phyloP scores from a whole-genome alignment of 495 filamentous ascomycete species.

The Lophiostoma macrostomum region DNA sequence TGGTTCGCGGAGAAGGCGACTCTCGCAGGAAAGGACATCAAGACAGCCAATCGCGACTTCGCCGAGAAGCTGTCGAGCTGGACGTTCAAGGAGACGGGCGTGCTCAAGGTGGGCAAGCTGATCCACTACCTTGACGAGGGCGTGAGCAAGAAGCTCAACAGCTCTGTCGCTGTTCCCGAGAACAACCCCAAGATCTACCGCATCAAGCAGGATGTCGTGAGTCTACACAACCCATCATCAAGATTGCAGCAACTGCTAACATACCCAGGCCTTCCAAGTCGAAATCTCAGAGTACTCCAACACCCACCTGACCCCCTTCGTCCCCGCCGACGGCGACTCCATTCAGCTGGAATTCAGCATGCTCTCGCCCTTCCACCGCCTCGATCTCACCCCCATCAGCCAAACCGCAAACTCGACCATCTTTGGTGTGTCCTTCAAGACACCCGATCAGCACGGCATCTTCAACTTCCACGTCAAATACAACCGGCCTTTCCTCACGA shows the following conservation, averaged over 20 bases:
- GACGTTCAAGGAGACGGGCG: constrained; percentile 92
- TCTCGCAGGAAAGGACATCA: constrained; percentile 44
- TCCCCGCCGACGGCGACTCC: constrained; percentile 61
- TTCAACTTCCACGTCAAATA: constrained; percentile 97
- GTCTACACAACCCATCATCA: constrained; percentile 38
- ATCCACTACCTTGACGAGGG: constrained; percentile 71
- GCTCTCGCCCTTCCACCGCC: constrained; percentile 97
- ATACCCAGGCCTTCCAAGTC: constrained; percentile 72
- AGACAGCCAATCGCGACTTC: constrained; percentile 79
- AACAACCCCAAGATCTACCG: constrained; percentile 87
- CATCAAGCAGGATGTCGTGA: constrained; percentile 94
- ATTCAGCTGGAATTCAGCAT: constrained; percentile 97
- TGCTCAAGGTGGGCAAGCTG: constrained; percentile 79
- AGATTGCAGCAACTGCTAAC: constrained; percentile 9
- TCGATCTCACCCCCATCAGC: constrained; percentile 59
- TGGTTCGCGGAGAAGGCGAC: constrained; percentile 83
- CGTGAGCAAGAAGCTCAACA: constrained; percentile 43
- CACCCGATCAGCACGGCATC: constrained; percentile 96
- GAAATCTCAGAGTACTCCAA: constrained; percentile 79
- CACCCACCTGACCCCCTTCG: constrained; percentile 70
- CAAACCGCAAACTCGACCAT: constrained; percentile 64
- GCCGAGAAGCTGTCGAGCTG: constrained; percentile 77
- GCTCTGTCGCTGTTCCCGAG: constrained; percentile 36
- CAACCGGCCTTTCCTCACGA: constrained; percentile 86
- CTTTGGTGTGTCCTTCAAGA: constrained; percentile 71